phyloP scores from a whole-genome alignment of 23 red algal genomes.

The Gracilariopsis chorda region DNA sequence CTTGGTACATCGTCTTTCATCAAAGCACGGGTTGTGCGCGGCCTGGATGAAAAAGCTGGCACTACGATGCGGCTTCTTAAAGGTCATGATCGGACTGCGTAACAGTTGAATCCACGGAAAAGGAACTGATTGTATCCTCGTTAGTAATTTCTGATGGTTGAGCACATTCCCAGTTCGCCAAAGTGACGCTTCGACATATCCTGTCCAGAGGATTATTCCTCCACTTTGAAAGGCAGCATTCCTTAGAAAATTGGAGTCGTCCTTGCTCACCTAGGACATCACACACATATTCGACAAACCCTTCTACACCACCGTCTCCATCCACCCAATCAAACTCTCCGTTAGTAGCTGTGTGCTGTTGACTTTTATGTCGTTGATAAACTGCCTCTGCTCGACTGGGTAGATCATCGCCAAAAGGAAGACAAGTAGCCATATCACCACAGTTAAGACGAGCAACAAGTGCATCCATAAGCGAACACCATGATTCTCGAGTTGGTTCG shows the following conservation, averaged over 20 bases:
- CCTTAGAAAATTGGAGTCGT: not conserved
- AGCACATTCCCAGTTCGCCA: too few species aligned
- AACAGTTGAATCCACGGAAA: not conserved
- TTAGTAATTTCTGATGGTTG: too few species aligned
- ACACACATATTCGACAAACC: slow-evolving; percentile 18
- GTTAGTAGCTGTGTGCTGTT: not conserved
- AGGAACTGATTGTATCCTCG: not conserved
- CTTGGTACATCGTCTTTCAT: too few species aligned
- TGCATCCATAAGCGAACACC: slow-evolving; percentile 18
- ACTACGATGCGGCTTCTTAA: too few species aligned
- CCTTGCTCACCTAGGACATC: slow-evolving; percentile 11
- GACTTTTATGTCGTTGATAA: not conserved
- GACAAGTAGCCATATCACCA: not conserved
- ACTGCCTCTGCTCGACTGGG: not conserved
- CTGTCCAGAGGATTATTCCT: too few species aligned
- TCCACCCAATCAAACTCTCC: slow-evolving; percentile 11
- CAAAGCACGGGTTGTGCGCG: too few species aligned
- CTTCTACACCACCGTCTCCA: not conserved
- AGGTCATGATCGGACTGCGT: not conserved
- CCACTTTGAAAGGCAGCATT: not conserved
- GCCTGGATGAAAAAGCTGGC: too few species aligned
- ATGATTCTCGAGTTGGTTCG: not conserved
- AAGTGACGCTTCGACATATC: too few species aligned
- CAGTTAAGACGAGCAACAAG: not conserved
- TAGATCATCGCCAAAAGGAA: not conserved